Evolutionary conservation across 441 rosid genomes (phyloP), one percentile per base, ranked within the genome.

Genomic region (Euphorbia corollata): DNA sequence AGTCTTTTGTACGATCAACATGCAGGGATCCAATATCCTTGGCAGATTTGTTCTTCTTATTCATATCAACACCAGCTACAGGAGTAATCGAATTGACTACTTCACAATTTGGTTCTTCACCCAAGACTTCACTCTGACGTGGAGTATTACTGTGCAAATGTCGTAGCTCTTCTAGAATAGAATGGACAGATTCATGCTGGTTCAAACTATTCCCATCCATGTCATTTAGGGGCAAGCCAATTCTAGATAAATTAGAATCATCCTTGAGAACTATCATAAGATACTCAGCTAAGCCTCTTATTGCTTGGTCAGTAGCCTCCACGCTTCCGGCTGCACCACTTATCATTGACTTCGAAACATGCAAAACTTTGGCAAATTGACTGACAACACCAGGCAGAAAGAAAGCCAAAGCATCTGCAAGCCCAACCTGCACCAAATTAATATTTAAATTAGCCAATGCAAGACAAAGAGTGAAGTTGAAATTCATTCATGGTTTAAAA

Each of bases 261-360:
- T 89, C 98, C 55, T 82, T 77, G 18, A 94, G 89, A 65, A 91
- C 98, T 75, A 89, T 80, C 87, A 90, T 89, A 65, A 91, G 89
- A 82, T 85, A 89, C 88, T 94, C 99, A 5, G 94, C 92, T 77
- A 94, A 80, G 64, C 87, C 90, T 83, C 96, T 85, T 64, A 91
- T 75, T 75, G 97, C 89, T 68, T 91, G 98, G 78, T 91, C 82
- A 68, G 81, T 79, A 76, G 96, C 89, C 70, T 91, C 96, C 67
- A 81, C 80, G 74, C 86, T 85, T 75, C 97, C 98, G 74, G 91
- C 96, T 75, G 99, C 99, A 69, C 99, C 99, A 68, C 92, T 94
- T 61, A 84, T 84, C 91, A 88, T 85, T 63, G 83, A 78, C 70
- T 87, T 89, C 10, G 97, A 77, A 75, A 82, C 82, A 80, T 85